Base-by-base conservation (phyloP, 331 rosid genomes). In the Rosa hybrid region DNA sequence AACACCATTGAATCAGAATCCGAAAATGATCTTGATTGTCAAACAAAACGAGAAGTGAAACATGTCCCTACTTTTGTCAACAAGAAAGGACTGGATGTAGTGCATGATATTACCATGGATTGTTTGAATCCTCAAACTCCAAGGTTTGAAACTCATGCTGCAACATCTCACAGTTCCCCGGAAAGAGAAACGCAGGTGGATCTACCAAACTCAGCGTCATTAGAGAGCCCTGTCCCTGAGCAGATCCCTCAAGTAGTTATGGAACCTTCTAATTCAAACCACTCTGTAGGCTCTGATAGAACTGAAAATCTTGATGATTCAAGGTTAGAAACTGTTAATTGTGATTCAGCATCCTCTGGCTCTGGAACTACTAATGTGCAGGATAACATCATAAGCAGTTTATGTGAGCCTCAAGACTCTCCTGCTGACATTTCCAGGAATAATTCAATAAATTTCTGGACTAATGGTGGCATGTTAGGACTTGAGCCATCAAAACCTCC, bases 401-500 rank as follows among this genome's bases (percentile, higher is more conserved):
- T 70, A 54, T 45, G 54, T 71, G 86, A 84, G 67, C 63, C 85
- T 83, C 84, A 84, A 78, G 91, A 88, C 75, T 68, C 83, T 45
- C 80, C 78, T 38, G 77, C 53, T 44, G 91, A 86, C 34, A 46
- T 84, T 80, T 81, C 87, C 41, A 67, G 86, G 74, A 86, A 83
- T 86, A 82, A 77, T 87, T 80, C 97, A 46, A 86, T 88, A 74
- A 85, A 84, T 67, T 90, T 94, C 86, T 94, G 97, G 98, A 94
- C 98, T 67, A 94, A 94, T 78, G 98, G 98, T 83, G 97, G 97
- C 82, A 87, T 94, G 60, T 83, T 94, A 81, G 98, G 98, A 85
- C 98, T 94, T 81, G 89, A 91, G 84, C 98, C 98, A 74, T 92
- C 97, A 72, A 94, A 94, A 83, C 97, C 98, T 80, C 92, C 97